Conservation (phyloP, 805 yeast genomes). For the Wickerhamiella allomyrinae region DNA sequence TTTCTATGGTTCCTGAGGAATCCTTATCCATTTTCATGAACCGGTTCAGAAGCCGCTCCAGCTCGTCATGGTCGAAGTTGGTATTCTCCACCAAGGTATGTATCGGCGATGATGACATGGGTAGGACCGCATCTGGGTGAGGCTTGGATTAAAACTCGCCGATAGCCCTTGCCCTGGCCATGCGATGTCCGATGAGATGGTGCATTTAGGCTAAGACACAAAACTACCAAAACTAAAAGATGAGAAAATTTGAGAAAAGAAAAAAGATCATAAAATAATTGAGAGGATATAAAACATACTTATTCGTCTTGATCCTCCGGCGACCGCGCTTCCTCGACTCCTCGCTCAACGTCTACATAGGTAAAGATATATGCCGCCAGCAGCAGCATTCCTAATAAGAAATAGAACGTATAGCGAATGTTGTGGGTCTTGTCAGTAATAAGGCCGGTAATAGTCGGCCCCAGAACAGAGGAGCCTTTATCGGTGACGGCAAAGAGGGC, state of each 20-base stretch:
- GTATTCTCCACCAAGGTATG: slow-evolving; percentile 22
- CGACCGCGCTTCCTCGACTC: slow-evolving; percentile 36
- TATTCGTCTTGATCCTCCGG: not conserved
- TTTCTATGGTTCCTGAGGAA: slow-evolving; percentile 82
- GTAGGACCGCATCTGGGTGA: too few species aligned
- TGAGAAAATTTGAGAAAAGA: too few species aligned
- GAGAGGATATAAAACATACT: too few species aligned
- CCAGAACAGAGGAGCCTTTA: slow-evolving; percentile 63
- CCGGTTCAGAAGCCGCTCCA: slow-evolving; percentile 78
- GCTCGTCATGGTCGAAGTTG: slow-evolving; percentile 67
- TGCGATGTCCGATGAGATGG: too few species aligned
- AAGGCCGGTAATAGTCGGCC: slow-evolving; percentile 59
- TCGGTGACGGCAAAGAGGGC: slow-evolving; percentile 66
- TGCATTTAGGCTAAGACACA: too few species aligned
- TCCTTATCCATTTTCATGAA: slow-evolving; percentile 93
- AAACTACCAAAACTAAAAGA: too few species aligned
- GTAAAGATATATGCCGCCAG: slow-evolving; percentile 44
- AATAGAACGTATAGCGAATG: slow-evolving; percentile 57
- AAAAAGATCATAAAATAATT: too few species aligned
- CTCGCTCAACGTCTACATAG: slow-evolving; percentile 45
- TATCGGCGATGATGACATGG: slow-evolving; percentile 11
- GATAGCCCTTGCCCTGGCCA: too few species aligned
- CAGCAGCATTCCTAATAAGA: slow-evolving; percentile 39
- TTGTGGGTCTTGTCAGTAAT: slow-evolving; percentile 62
- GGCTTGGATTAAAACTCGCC: too few species aligned